Evolutionary conservation across 805 yeast species (phyloP), one percentile per base, ranked within the genome.

Genomic region (Myxozyma neglecta): DNA sequence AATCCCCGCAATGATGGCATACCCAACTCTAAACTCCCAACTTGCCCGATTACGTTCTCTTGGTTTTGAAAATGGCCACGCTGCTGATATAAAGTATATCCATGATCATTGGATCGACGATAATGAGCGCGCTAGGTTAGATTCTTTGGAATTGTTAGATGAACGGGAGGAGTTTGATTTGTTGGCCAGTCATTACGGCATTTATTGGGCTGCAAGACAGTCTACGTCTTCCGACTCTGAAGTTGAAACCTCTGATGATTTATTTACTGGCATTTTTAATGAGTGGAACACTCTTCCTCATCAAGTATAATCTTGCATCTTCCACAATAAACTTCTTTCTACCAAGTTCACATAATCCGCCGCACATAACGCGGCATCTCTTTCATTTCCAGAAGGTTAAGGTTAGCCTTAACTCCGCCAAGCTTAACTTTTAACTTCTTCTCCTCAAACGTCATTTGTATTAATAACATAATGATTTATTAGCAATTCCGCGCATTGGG

Each of bases 121-220:
- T 0, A 70, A 69, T 0, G 88, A 83, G 37, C 68, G 73, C 24
- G 69, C 65, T 8, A 70, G 88, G 36, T 79, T 88, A 1, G 77
- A 79, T 58, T 65, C 74, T 24, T 76, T 88, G 43, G 94, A 89
- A 71, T 74, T 87, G 66, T 77, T 89, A 20, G 96, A 88, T 72
- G 96, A 88, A 71, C 72, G 86, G 4, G 96, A 88, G 72, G 96
- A 88, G 68, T 79, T 88, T 70, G 73, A 77, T 56, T 74, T 88
- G 44, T 76, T 88, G 50, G 80, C 86, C 62, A 74, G 76, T 40
- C 96, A 88, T 72, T 88, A 88, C 66, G 80, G 83, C 59, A 67
- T 83, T 13, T 76, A 65, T 51, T 77, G 78, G 77, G 77, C 69
- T 9, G 54, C 60, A 14, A 48, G 24, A 14, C 34, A 50, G 16